Evolutionary conservation across 2,329 filamentous ascomycete species (phyloP), one percentile per base, ranked within the genome.

Genomic region (Pseudogymnoascus sp.): DNA sequence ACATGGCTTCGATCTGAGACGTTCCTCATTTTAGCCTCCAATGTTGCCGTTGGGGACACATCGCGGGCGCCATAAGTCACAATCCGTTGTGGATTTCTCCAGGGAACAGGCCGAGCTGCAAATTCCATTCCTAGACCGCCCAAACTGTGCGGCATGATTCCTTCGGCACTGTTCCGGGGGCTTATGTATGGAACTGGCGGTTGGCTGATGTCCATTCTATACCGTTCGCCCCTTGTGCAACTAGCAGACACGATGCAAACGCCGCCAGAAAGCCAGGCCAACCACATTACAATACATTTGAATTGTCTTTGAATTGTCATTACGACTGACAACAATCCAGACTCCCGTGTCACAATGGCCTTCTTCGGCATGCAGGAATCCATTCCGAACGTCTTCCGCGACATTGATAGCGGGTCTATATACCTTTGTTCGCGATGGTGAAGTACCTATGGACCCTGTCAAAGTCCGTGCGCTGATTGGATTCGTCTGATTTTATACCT

Each of bases 401-500:
- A n/a, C 47, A 33, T 54, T 31, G 29, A 54, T 54, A 54, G 47
- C 29, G 47, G 47, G 47, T 33, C 47, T 54, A 33, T 54, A 11
- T 17, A 17, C 11, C 41, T 7, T 47, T 13, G 24, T 29, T 29
- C 41, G 10, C 29, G 26, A 54, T 33, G 47, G 15, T 54, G 47
- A 54, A 54, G 47, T 54, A 54, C 47, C 9, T 33, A 33, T 54
- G 47, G 21, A 29, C 47, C 47, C n/a, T 33, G 47, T 33, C 47
- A 26, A 54, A 33, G 47, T 54, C 47, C 47, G 47, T 33, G 47
- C 47, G 47, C 29, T 54, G 47, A 54, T 33, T 54, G 47, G 47
- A 54, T 54, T 54, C 47, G 47, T 54, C 47, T 54, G 47, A 54
- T 54, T 54, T 54, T 54, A 54, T 33, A 54, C 47, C 47, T 54